Evolutionary conservation across 148 eudicot species (phyloP).

Genomic region (Nepenthes gracilis): DNA sequence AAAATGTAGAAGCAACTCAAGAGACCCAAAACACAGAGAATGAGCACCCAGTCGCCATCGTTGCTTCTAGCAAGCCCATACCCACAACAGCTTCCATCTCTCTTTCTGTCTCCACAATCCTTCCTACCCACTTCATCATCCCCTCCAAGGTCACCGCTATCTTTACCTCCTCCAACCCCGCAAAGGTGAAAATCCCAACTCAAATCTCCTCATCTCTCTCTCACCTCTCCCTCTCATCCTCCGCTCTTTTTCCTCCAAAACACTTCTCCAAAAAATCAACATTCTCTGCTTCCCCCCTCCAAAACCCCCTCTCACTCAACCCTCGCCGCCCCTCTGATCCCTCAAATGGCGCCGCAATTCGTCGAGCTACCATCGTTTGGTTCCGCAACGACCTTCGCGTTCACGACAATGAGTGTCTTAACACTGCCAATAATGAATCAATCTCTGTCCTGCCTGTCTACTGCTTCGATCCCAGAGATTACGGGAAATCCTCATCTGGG

Average conservation of each 20-base stretch:
- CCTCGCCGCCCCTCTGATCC: constrained; percentile 79
- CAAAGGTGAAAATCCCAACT: constrained; percentile 42
- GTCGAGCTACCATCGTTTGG: constrained; percentile 72
- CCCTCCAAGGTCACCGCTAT: constrained; percentile 29
- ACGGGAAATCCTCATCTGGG: constrained; percentile 77
- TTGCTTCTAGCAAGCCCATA: not conserved
- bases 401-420: constrained; percentile 72
- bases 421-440: constrained; percentile 63
- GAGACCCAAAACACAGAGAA: too few relatives aligned
- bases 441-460: constrained; percentile 69
- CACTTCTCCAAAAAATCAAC: constrained; percentile 39
- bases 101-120: constrained; percentile 50
- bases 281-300: constrained; percentile 54
- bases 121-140: constrained; percentile 46
- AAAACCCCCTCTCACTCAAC: constrained; percentile 42
- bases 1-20: too few relatives aligned
- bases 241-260: constrained; percentile 29
- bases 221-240: constrained; percentile 37
- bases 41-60: too few relatives aligned
- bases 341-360: constrained; percentile 43
- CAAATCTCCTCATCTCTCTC: constrained; percentile 46
- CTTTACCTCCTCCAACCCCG: constrained; percentile 13
- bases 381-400: constrained; percentile 81
- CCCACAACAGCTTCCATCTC: constrained; percentile 56
- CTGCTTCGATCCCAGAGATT: constrained; percentile 84